These are phyloP conservation scores for Sclerotinia spermophila DNA, from an alignment of 2,329 filamentous ascomycete species.

Conservation along the genomic window DNA sequence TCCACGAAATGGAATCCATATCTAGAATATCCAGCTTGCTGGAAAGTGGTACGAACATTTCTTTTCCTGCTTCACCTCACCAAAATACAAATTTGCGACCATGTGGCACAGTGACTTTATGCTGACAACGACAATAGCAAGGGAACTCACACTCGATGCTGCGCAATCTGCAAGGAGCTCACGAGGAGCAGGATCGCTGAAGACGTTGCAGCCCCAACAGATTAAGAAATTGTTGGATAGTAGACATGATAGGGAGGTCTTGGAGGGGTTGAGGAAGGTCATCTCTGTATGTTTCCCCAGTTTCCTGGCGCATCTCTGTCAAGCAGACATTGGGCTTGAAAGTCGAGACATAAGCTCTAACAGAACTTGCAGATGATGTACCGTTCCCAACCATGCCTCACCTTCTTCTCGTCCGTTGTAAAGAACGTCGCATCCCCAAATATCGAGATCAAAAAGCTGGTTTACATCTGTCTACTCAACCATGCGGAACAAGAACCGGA, in stretches of 20 bases:
- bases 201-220: constrained; percentile 71
- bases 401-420: constrained; percentile 96
- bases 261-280: constrained; percentile 86
- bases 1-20: constrained; percentile 85
- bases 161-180: constrained; percentile 77
- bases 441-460: constrained; percentile 93
- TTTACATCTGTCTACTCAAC: constrained; percentile 96
- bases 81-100: background rate
- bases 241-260: constrained; percentile 84
- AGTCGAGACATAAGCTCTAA: constrained; percentile 12
- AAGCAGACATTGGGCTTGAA: background rate
- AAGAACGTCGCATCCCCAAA: constrained; percentile 96
- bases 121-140: constrained; percentile 54
- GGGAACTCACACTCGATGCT: constrained; percentile 95
- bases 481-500: constrained; percentile 96
- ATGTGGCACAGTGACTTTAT: constrained; percentile 19
- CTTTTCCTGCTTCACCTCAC: background rate
- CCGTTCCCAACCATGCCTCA: constrained; percentile 77
- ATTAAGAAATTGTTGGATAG: constrained; percentile 95
- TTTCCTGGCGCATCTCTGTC: background rate
- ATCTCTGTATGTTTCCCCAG: constrained; percentile 62
- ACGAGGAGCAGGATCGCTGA: constrained; percentile 50
- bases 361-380: constrained; percentile 79
- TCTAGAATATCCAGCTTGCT: constrained; percentile 90
- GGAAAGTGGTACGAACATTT: constrained; percentile 70